Base-by-base conservation (phyloP, 305 asterid species). In the Fraxinus greggii region DNA sequence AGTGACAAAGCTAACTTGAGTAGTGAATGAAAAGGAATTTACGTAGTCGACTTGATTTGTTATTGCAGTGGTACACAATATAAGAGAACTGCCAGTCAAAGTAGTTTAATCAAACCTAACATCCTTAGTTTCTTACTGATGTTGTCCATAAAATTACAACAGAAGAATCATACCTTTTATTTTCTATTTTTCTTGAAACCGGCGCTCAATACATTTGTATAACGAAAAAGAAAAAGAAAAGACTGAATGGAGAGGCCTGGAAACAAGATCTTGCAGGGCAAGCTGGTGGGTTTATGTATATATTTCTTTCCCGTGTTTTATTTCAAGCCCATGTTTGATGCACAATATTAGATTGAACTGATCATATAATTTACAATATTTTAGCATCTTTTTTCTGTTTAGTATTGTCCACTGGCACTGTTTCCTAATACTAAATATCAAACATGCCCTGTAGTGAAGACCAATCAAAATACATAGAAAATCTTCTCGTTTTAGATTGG, bases 251-350 rank as follows among this genome's bases (percentile, higher is more conserved):
- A 79, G n/a, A 81, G 79, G 74, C 7, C 81, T 10, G 78, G 82
- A 21, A 84, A 67, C 84, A 82, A 84, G 82, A 86, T 42, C 56
- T 76, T 84, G 35, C 84, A 84, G 74, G 84, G 87, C 85, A 84
- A 86, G 84, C 80, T 84, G 87, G 89, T 84, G 65, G 85, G 85
- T 84, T 65, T 33, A 83, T 78, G 73, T 6, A 23, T 24, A n/a
- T 33, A 24, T 26, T 54, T 51, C 24, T 72, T 7, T 67, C 4
- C 26, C 4, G 12, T 56, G 65, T 0, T 38, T 31, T 28, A 23
- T 65, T 24, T 36, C 26, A 9, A 7, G 1, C 0, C 0, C 19
- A 28, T 26, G 19, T 65, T 10, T 65, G 70, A 21, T 59, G 4
- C 0, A 8, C 29, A 8, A 0, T 59, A 21, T 21, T 59, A 7